phyloP scores from a whole-genome alignment of 2,329 filamentous ascomycete genomes.

The Karstenula rhodostoma region DNA sequence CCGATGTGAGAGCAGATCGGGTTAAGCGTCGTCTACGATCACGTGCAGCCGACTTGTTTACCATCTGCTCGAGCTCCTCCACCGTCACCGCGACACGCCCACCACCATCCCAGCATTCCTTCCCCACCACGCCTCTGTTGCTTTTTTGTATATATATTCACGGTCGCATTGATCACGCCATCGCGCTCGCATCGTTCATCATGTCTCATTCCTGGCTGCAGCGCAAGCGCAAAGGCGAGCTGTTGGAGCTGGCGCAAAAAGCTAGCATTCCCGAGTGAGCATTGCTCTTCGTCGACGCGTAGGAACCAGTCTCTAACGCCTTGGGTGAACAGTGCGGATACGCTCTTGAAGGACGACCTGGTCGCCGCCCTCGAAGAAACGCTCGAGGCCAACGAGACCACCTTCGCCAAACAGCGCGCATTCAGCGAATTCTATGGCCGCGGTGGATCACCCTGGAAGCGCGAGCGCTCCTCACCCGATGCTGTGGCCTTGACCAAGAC shows the following conservation, averaged over 20 bases:
- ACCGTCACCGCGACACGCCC: slow-evolving; percentile 31
- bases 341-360: slow-evolving; percentile 80
- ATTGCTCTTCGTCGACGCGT: slow-evolving; percentile 10
- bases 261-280: slow-evolving; percentile 78
- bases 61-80: slow-evolving; percentile 21
- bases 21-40: slow-evolving; percentile 17
- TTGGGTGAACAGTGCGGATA: slow-evolving; percentile 65
- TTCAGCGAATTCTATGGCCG: slow-evolving; percentile 82
- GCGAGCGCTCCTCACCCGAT: slow-evolving; percentile 51
- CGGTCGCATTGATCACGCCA: slow-evolving; percentile 61
- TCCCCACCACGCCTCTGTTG: slow-evolving; percentile 18
- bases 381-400: slow-evolving; percentile 67
- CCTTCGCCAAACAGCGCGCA: slow-evolving; percentile 68
- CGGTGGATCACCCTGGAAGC: slow-evolving; percentile 62
- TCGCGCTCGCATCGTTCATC: slow-evolving; percentile 49
- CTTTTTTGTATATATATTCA: slow-evolving; percentile 26
- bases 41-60: slow-evolving; percentile 32
- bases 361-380: slow-evolving; percentile 57
- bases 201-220: slow-evolving; percentile 78
- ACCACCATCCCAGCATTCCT: slow-evolving; percentile 26
- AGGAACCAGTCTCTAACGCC: slow-evolving; percentile 20
- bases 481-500: slow-evolving; percentile 41
- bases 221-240: slow-evolving; percentile 82
- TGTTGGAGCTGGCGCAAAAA: slow-evolving; percentile 75
- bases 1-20: not conserved